Base-by-base conservation (phyloP, 2,329 filamentous ascomycete species). In the Penicillium decumbens region DNA sequence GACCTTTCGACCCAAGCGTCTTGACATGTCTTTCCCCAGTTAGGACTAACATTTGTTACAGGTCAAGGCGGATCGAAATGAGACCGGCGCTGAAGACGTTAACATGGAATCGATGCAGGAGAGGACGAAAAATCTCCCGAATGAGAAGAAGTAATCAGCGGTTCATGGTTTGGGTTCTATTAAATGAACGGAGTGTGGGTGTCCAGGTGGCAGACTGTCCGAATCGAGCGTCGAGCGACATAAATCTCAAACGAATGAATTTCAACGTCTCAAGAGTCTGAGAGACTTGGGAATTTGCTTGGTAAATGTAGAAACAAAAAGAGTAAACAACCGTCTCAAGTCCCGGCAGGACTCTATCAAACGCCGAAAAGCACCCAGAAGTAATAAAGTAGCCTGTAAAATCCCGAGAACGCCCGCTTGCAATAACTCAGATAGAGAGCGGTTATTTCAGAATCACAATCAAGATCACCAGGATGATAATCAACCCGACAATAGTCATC, bases 401-500 rank as follows among this genome's bases (percentile, higher is more conserved):
- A 23, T 24, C 42, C 43, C 20, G 20, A 23, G 43, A 56, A 61
- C 57, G 54, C 59, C 59, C 59, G 57, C 57, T 61, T 32, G 43
- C 47, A 50, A 42, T 25, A 45, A 41, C 37, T 33, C n/a, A 40
- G 47, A 28, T 28, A 45, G 10, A 29, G 24, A 37, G 32, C 30
- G 38, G 60, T 69, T 71, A 91, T 72, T 93, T 93, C 71, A 91
- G 67, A 40, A 95, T 81, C 23, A 87, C 81, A 72, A 96, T 95
- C 62, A 95, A 69, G 61, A 96, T 72, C 4, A 95, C 79, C 61
- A 96, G 71, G 9, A 95, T 78, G 43, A 95, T 80, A 59, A 96
- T 93, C 66, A 95, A 73, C 15, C 85, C 80, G 57, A 96, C 83
- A 50, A 95, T 88, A 25, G 85, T 79, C 49, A 83, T 85, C 83